These are phyloP conservation scores for Debaryomyces sp. DNA, from an alignment of 1,139 yeast genomes.

Conservation along the genomic window DNA sequence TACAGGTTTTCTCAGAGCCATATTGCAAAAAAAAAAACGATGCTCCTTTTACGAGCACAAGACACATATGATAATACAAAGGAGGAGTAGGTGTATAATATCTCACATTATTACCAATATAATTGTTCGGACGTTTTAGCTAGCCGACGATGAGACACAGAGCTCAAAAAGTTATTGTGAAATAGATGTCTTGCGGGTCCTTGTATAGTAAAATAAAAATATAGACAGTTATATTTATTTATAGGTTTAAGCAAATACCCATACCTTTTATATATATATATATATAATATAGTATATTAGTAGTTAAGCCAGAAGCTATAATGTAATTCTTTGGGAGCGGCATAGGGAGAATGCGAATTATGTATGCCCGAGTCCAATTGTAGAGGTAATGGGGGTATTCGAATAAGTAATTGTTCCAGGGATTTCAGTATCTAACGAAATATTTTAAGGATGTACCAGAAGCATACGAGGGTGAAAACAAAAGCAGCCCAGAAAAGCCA, in stretches of 20 bases:
- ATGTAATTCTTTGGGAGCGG: not conserved
- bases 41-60: not conserved
- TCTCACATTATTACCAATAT: not conserved
- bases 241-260: not conserved
- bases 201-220: not conserved
- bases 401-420: not conserved
- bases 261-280: too few species aligned
- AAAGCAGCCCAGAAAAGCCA: slow-evolving; percentile 84
- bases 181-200: not conserved
- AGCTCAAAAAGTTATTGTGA: not conserved
- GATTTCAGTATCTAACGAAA: slow-evolving; percentile 45
- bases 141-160: not conserved
- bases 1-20: not conserved
- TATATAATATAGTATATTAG: not conserved
- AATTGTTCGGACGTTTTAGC: not conserved
- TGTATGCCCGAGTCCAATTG: not conserved
- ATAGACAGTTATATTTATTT: not conserved
- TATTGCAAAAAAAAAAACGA: not conserved
- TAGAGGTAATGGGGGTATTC: not conserved
- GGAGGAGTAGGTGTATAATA: not conserved
- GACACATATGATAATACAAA: not conserved
- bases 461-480: slow-evolving; percentile 59
- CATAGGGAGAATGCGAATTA: not conserved
- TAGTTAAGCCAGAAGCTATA: not conserved
- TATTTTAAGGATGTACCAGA: slow-evolving; percentile 70